Evolutionary conservation across 192 early-diverging fungal species (phyloP), one percentile per base, ranked within the genome.

Genomic region (Rhizophagus clarus): DNA sequence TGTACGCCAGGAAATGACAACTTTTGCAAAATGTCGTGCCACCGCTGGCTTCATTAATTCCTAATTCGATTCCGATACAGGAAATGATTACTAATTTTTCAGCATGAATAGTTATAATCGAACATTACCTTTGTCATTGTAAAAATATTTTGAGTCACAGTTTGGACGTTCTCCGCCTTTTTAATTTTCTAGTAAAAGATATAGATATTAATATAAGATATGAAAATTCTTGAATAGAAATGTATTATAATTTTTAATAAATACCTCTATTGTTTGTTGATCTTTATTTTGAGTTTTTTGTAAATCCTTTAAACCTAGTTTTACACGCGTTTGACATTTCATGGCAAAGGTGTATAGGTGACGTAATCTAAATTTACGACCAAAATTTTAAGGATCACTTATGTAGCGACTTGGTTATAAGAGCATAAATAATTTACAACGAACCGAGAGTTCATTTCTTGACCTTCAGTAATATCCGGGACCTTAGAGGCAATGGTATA

Each of bases 91-190:
- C 42, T 37, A 20, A 37, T 70, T 20, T 15, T 40, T n/a, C 8
- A 28, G 29, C 8, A n/a, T 14, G n/a, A 28, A 64, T 4, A 9
- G 8, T 14, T 28, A 28, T 64, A 22, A 63, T 11, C 47, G 51
- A 49, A 40, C 22, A 24, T 66, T 77, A 77, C 75, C 75, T 77
- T 77, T n/a, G 40, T 49, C 75, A 77, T 77, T 7, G 14, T 40
- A 11, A 77, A 66, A 28, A 77, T 77, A 29, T 77, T 77, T 12
- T 62, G 40, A 7, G 75, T 77, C 62, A 77, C 62, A 4, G 28
- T 47, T 45, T 66, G 75, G 4, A 34, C 75, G 29, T 28, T 66
- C 42, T 77, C 40, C 3, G 61, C 60, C 34, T 66, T 77, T 64
- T 77, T 77, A 15, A 77, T 66, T 77, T 64, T 77, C 75, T 77